Conservation (phyloP, 495 filamentous ascomycete genomes). For the Talaromyces adpressus region DNA sequence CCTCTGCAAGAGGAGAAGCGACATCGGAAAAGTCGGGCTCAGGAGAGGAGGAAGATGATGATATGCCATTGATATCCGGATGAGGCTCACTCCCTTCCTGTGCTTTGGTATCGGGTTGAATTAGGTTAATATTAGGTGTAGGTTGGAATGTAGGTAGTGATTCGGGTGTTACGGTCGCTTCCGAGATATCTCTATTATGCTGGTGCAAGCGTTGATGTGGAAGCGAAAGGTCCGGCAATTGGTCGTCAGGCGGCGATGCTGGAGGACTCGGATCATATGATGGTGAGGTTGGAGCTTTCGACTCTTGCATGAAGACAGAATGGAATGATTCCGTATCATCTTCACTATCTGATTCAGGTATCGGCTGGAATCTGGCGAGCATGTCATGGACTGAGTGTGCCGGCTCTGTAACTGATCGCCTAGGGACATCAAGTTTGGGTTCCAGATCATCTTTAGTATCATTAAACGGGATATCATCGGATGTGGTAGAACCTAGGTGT, state of each 20-base stretch:
- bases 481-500: conserved; percentile 16
- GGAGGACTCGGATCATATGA: conserved; percentile 31
- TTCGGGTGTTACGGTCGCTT: conserved; percentile 34
- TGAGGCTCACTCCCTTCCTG: neutral
- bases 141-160: conserved; percentile 8
- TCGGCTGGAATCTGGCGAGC: conserved; percentile 36
- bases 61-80: neutral
- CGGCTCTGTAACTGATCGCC: conserved; percentile 27
- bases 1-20: neutral
- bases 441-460: conserved; percentile 12
- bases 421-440: neutral
- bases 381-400: conserved; percentile 39
- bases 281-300: conserved; percentile 42
- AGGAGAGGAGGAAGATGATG: neutral
- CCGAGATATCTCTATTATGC: conserved; percentile 30
- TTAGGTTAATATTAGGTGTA: neutral
- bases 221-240: conserved; percentile 1
- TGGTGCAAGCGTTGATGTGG: conserved; percentile 10
- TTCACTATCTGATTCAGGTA: conserved; percentile 21
- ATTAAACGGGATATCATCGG: conserved; percentile 16
- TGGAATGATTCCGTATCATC: conserved; percentile 50
- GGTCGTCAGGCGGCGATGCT: conserved; percentile 24
- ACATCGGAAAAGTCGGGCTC: neutral
- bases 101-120: neutral
- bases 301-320: conserved; percentile 48